Evolutionary conservation across 345 rosid genomes (phyloP), one percentile per base, ranked within the genome.

Genomic region (Firmiana major): DNA sequence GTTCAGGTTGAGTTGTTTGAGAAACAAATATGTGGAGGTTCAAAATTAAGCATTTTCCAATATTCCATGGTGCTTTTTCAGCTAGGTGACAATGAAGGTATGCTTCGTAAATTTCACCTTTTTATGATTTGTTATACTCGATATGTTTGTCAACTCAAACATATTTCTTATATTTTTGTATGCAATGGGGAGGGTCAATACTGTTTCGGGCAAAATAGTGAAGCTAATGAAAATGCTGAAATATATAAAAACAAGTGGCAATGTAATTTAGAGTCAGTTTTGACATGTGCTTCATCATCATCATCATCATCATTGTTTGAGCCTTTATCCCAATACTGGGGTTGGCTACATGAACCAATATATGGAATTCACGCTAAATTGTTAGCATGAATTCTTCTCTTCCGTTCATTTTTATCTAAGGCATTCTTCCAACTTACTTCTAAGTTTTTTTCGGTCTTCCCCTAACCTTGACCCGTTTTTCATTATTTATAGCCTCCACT

Each of bases 1-100:
- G 86, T 87, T 86, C 99, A 96, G 86, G 90, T 86, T 77, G 87
- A 88, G 71, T 70, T 92, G 73, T 90, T 96, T 88, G 89, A 86
- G 85, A 89, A 89, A 82, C 91, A 93, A 83, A 81, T 96, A 73
- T 92, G 89, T 67, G 81, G 94, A 62, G 93, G 97, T 78, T 74
- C 84, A 51, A 86, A 84, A 79, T 71, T 84, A 67, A 86, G 89
- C 88, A 83, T 93, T 79, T 92, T 84, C 83, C 97, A 90, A 76
- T 91, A 92, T 80, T 85, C 87, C 16, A 84, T 93, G 89, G 85
- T 93, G 64, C 92, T 84, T 60, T 89, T 88, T 84, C 75, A 84
- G 85, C 73, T 83, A 63, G 83, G 82, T 77, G 59, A 77, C 43
- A 77, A 79, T 77, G 85, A 85, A 90, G 99, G 98, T 92, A 83